Conservation (phyloP, 257 asterid species). For the Solanum appendiculatum region DNA sequence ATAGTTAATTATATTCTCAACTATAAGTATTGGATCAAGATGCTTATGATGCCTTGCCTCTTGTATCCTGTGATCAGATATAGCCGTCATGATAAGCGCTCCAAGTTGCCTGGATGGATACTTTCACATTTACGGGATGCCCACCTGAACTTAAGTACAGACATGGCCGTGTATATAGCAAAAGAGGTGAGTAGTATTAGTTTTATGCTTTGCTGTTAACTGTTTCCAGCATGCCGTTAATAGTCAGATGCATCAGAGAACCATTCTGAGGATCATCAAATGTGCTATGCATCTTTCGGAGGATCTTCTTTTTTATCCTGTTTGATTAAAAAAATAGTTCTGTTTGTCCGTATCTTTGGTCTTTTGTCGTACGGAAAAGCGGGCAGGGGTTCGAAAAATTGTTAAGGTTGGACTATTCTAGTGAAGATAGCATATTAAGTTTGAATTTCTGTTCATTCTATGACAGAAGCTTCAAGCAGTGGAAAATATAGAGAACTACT, state of each 20-base stretch:
- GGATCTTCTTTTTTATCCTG: background rate
- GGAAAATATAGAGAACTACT: background rate
- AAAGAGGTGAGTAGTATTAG: conserved; percentile 49
- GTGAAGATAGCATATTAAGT: background rate
- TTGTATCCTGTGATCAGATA: conserved; percentile 37
- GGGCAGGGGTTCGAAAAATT: background rate
- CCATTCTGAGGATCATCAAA: background rate
- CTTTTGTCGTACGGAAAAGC: background rate
- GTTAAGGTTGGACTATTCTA: background rate
- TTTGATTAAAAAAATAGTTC: background rate
- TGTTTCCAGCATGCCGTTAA: background rate
- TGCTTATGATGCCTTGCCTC: background rate
- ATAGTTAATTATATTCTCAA: too few species aligned
- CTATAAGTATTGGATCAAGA: background rate
- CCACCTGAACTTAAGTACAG: conserved; percentile 91
- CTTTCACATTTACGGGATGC: conserved; percentile 93
- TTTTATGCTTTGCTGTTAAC: background rate
- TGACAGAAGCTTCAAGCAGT: background rate
- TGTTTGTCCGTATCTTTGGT: background rate
- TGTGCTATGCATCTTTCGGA: background rate
- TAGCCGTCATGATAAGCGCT: conserved; percentile 94
- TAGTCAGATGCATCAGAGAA: background rate
- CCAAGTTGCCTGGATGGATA: conserved; percentile 95
- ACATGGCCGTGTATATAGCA: conserved; percentile 97
- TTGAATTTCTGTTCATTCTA: background rate